A percentile compares a stretch with the other conserved stretches of the same genome.
Evolutionary conservation across 768 basidiomycete genomes (phyloP).

Genomic region (Rhodosporidiobolus sp.): DNA sequence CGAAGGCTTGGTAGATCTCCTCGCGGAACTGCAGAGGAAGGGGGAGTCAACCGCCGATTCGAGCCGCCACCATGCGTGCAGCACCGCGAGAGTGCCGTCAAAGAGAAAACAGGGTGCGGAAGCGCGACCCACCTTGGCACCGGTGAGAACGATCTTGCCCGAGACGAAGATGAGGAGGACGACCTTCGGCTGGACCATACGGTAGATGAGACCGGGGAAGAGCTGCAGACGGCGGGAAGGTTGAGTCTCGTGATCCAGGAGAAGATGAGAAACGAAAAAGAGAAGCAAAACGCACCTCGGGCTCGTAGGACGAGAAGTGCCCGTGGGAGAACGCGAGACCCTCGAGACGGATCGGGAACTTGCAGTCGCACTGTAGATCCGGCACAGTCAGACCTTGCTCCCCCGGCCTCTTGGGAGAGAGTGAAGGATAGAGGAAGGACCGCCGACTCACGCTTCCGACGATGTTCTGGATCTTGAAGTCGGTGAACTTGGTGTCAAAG

Average conservation of each 20-base stretch:
- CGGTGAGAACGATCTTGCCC: conserved; percentile 97
- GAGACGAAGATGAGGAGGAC: conserved; percentile 98
- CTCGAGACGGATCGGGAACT: conserved; percentile 96
- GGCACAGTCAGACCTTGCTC: background rate
- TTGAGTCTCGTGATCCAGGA: background rate
- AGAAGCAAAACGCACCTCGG: conserved; percentile 8
- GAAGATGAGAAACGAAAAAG: background rate
- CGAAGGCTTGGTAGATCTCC: conserved; percentile 99
- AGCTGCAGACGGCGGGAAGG: conserved; percentile 56
- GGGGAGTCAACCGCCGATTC: background rate
- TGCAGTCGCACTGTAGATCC: conserved; percentile 73
- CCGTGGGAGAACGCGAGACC: conserved; percentile 94
- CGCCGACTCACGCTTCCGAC: conserved; percentile 62
- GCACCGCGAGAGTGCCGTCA: background rate
- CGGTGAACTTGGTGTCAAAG: conserved; percentile 97
- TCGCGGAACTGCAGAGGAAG: conserved; percentile 70
- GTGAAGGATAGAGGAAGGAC: too few relatives aligned
- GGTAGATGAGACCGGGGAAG: conserved; percentile 98
- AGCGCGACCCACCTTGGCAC: conserved; percentile 76
- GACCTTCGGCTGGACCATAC: conserved; percentile 99
- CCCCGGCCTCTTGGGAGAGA: background rate
- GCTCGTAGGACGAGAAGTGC: conserved; percentile 48
- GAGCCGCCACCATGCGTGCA: background rate
- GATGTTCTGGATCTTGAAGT: conserved; percentile 99
- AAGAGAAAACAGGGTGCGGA: conserved; percentile 45